Base-by-base conservation (phyloP, 1,284 basidiomycete genomes). In the Ceraceosorus bombacis region DNA sequence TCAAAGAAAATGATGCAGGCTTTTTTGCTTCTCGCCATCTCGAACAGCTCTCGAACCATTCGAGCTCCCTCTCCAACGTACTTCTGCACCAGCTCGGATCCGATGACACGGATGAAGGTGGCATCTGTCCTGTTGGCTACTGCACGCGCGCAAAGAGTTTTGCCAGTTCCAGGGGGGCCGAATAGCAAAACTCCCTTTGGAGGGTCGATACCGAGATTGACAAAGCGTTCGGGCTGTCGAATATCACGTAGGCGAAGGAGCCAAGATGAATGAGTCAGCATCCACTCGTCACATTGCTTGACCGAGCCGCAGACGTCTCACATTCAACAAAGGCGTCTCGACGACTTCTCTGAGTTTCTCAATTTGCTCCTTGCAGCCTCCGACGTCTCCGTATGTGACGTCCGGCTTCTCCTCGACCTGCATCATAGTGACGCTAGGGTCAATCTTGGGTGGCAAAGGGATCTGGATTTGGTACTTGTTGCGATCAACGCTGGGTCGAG, bases 1-100 rank as follows among this genome's bases (percentile, higher is more conserved):
- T 99, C 95, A 72, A 99, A 98, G 82, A 99, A 99, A 78, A 99
- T 97, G 76, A 99, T 98, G 77, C 95, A 98, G 1, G 95, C 95
- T 80, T 97, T 98, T 82, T 98, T 98, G 69, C 88, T 88, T 62
- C 95, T 84, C 46, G 95, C 95, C 91, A 98, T 96, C 81, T 98
- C 95, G 80, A 99, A 99, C 62, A 98, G 82, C 78, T 98, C 95
- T 60, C 95, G 86, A 27, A 98, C 94, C 95, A 98, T 97, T 62
- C 95, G 84, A 1, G 95, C 95, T 64, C 95, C 95, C 79, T 99
- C 95, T 57, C 95, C 95, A 53, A 99, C 94, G 78, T 99, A 99
- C 79, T 98, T 99, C 79, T 99, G 95, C 37, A 99, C 95, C 6
- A 98, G 83, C 79, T 98, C 95, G 13, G 93, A 97, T 9, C 95